phyloP scores from a whole-genome alignment of 768 basidiomycete species.

The Amanita jacksonii region DNA sequence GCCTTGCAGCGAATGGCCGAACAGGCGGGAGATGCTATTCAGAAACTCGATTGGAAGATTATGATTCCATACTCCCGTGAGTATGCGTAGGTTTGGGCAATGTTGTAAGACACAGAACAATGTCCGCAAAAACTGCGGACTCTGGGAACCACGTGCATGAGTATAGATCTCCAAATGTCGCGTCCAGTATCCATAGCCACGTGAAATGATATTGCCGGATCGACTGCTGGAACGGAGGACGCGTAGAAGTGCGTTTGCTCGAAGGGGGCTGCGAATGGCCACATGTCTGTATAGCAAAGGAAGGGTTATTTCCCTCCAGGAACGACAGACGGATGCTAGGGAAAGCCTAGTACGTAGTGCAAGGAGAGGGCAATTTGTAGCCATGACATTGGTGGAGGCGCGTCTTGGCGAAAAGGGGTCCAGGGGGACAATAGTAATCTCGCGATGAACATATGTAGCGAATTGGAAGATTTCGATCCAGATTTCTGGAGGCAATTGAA shows the following conservation, averaged over 20 bases:
- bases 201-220: conserved; percentile 1
- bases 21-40: conserved; percentile 28
- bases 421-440: conserved; percentile 32
- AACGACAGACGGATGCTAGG: conserved; percentile 36
- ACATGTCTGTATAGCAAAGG: conserved; percentile 38
- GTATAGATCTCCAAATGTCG: conserved; percentile 39
- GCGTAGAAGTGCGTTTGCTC: conserved; percentile 28
- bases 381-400: conserved; percentile 34
- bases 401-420: conserved; percentile 36
- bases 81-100: conserved; percentile 35
- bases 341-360: conserved; percentile 41
- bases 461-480: conserved; percentile 52
- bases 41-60: conserved; percentile 34
- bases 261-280: conserved; percentile 33
- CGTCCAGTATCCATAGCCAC: conserved; percentile 35
- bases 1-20: conserved; percentile 31
- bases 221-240: conserved; percentile 23
- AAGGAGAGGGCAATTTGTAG: conserved; percentile 34
- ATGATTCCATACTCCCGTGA: conserved; percentile 39
- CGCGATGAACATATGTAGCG: conserved; percentile 37
- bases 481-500: conserved; percentile 37
- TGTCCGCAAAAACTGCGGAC: conserved; percentile 29
- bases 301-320: conserved; percentile 34
- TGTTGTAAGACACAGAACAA: conserved; percentile 34
- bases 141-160: conserved; percentile 30